Evolutionary conservation across 352 stramenopile genomes (phyloP), one percentile per base, ranked within the genome.

Genomic region (Pythium biforme): DNA sequence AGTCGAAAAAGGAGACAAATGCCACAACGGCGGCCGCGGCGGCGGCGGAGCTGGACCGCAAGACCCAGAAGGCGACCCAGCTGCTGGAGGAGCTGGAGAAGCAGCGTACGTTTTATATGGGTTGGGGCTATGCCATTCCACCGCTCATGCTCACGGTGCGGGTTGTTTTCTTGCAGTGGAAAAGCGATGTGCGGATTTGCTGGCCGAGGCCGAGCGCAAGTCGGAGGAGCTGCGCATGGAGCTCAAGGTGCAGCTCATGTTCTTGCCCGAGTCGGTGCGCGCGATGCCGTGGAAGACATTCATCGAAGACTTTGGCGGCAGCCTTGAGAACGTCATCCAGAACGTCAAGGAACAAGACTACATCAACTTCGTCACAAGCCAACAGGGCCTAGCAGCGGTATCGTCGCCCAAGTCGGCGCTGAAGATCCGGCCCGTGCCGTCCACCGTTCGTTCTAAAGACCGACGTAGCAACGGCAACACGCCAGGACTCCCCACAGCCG

Each of bases 251-350:
- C 80, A 93, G 72, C 72, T 93, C 69, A 74, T 92, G 58, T 89
- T 75, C 33, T 59, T 93, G 17, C 84, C 84, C 20, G 76, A 89
- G 52, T 73, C 79, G 6, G 82, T 93, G 64, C 82, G 80, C 25
- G 70, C 76, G 58, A 90, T 93, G 82, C 73, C 81, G 15, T 91
- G 82, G 82, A 88, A 86, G 64, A 90, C 76, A 40, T 90, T 93
- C 62, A 86, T 82, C 41, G 76, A 84, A n/a, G 80, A 92, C 63
- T 92, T 87, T 66, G 79, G 76, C 39, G 84, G 84, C 41, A 81
- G 82, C 57, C 69, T 93, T 26, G 70, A 84, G 54, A 89, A 87
- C 60, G 81, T 81, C 45, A 90, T 90, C 34, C 64, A 89, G 64
- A 84, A 82, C 59, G 78, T 89, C 56, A 72, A 75, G 52, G 52